Conservation (phyloP, 495 filamentous ascomycete genomes). For the Bryoglossum gracile region DNA sequence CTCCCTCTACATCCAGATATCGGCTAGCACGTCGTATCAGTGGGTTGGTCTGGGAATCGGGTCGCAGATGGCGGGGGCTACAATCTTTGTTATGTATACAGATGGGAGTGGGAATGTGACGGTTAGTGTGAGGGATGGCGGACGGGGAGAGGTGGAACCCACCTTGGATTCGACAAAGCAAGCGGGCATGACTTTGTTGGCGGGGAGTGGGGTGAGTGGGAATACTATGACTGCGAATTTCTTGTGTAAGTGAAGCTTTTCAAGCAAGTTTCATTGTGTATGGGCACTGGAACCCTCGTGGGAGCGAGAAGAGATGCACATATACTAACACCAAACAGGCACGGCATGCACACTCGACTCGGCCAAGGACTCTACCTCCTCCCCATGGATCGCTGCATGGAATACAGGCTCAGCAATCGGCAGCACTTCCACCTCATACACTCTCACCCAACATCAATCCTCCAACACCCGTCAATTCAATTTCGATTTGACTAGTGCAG, state of each 20-base stretch:
- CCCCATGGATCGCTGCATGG: conserved; percentile 60
- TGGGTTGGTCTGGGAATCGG: conserved; percentile 67
- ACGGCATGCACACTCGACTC: conserved; percentile 44
- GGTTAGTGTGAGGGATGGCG: conserved; percentile 50
- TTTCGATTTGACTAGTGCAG: conserved; percentile 39
- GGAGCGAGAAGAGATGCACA: not conserved
- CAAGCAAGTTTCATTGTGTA: not conserved
- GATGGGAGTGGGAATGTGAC: conserved; percentile 55
- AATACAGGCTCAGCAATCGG: conserved; percentile 49
- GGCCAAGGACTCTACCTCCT: conserved; percentile 34
- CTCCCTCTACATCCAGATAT: conserved; percentile 60
- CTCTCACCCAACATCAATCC: conserved; percentile 53
- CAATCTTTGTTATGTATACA: conserved; percentile 64
- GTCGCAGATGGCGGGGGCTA: conserved; percentile 50
- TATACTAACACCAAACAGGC: conserved; percentile 31
- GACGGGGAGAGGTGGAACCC: conserved; percentile 47
- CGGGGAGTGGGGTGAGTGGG: conserved; percentile 49
- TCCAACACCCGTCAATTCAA: conserved; percentile 44
- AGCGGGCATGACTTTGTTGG: conserved; percentile 46
- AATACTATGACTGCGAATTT: conserved; percentile 59
- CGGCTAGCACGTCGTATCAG: conserved; percentile 47
- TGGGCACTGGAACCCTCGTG: too few relatives aligned
- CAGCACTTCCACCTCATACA: conserved; percentile 38
- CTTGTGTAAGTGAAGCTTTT: conserved; percentile 33
- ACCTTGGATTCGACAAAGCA: conserved; percentile 36